These are phyloP conservation scores for Fusarium metavorans DNA, from an alignment of 2,329 filamentous ascomycete species.

Conservation along the genomic window DNA sequence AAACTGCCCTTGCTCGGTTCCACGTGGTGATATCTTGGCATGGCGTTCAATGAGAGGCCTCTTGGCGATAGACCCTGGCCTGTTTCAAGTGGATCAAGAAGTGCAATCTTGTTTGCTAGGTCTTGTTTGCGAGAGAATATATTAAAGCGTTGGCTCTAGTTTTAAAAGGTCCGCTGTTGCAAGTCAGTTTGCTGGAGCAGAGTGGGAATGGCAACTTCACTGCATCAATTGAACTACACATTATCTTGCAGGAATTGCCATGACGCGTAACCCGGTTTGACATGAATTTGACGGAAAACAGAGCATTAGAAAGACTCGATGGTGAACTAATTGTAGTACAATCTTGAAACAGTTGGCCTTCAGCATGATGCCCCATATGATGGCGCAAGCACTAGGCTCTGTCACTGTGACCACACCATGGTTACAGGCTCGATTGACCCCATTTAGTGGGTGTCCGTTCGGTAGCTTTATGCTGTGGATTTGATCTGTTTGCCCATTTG, in stretches of 20 bases:
- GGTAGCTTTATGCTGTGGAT: neutral
- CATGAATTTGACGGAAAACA: neutral
- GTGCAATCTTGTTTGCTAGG: neutral
- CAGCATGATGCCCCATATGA: neutral
- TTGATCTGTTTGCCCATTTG: no score
- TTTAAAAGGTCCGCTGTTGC: neutral
- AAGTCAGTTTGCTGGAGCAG: neutral
- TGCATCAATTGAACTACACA: neutral
- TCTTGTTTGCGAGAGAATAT: neutral
- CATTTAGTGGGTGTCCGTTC: neutral
- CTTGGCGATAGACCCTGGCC: neutral
- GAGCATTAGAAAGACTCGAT: neutral
- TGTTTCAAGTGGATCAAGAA: neutral
- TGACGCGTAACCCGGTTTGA: neutral
- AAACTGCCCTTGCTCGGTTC: neutral
- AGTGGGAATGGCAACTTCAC: neutral
- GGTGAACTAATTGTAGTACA: neutral
- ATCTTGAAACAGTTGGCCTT: neutral
- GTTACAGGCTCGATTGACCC: neutral
- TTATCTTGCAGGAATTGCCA: neutral
- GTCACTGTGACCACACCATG: neutral
- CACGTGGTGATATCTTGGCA: constrained; percentile 14
- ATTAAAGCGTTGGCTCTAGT: neutral
- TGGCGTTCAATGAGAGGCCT: neutral
- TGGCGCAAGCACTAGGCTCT: neutral